Evolutionary conservation across 257 asterid species (phyloP), one percentile per base, ranked within the genome.

Genomic region (Solanum peruvianum): DNA sequence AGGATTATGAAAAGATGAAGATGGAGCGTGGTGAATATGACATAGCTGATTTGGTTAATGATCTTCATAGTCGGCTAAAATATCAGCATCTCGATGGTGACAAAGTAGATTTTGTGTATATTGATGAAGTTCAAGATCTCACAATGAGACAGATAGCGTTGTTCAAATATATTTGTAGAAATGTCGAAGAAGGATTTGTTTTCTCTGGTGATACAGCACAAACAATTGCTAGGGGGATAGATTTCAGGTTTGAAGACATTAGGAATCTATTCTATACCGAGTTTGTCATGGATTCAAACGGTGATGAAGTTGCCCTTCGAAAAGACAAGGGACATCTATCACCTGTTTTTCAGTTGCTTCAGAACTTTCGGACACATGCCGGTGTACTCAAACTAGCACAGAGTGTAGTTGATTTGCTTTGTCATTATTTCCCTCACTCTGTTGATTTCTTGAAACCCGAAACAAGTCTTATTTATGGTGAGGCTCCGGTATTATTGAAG

Each of bases 61-160:
- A 95, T 87, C 89, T 95, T 88, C 94, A 95, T 84, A 52, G 44
- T 83, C 89, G 98, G 44, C 92, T 95, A 4, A 86, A 71, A 47
- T 86, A 83, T 31, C 90, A 84, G 25, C 81, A 69, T 35, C 66
- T 93, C 35, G 76, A 76, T 0, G 92, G 98, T 62, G 95, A 93
- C 86, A 93, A 93, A 86, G 92, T 95, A 92, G 96, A 95, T 86
- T 95, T 92, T 87, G 96, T 95, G 2, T 94, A 93, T 87, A 88
- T 94, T 87, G 96, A 94, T 86, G 98, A 94, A 90, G 95, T 94
- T 5, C 98, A 93, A 69, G 98, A 94, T 77, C 94, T 94, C 10
- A 92, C 91, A 8, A 92, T 93, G 94, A 89, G 91, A 29, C 98
- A 94, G 66, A 88, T 93, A 33, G 89, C 95, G 2, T 95, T 94